Percentiles rank a stretch among this genome's conserved stretches.
Evolutionary conservation across 176 grass and related monocot species (phyloP).

Genomic region (Puccinellia tenuiflora): DNA sequence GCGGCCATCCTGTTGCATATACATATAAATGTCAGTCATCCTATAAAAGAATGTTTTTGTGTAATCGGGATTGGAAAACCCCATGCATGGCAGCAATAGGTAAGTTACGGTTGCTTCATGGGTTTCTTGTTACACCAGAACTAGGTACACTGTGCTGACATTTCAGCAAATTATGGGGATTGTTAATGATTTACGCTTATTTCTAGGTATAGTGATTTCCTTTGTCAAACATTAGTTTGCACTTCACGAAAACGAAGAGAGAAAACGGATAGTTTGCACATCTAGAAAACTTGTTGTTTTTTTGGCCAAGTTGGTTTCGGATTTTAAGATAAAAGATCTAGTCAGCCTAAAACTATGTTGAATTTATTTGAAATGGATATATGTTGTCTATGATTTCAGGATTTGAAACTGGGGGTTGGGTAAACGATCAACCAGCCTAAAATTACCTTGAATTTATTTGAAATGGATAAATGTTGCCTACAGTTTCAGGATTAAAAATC

Average conservation of each 20-base stretch:
- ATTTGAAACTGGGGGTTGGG: background rate
- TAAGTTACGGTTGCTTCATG: background rate
- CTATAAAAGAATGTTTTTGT: slow-evolving; percentile 1
- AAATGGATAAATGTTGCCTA: background rate
- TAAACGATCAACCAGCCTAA: background rate
- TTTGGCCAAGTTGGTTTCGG: background rate
- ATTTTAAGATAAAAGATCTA: background rate
- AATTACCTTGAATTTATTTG: background rate
- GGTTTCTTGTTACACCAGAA: background rate
- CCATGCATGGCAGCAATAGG: background rate
- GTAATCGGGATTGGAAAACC: background rate
- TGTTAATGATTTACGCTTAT: background rate
- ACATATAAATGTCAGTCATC: slow-evolving; percentile 27
- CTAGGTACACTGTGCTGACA: background rate
- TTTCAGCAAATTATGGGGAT: slow-evolving; percentile 8
- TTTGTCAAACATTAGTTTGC: slow-evolving; percentile 1
- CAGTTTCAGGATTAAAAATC: slow-evolving; percentile 5
- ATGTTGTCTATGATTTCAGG: background rate
- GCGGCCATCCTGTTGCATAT: slow-evolving; percentile 71
- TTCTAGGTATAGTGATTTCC: background rate
- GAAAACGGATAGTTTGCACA: background rate
- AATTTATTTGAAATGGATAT: background rate
- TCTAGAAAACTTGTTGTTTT: background rate
- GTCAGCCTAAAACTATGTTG: background rate
- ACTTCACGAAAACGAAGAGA: background rate